These are phyloP conservation scores for Scortechinia acanthostroma DNA, from an alignment of 2,329 filamentous ascomycete species.

Conservation along the genomic window DNA sequence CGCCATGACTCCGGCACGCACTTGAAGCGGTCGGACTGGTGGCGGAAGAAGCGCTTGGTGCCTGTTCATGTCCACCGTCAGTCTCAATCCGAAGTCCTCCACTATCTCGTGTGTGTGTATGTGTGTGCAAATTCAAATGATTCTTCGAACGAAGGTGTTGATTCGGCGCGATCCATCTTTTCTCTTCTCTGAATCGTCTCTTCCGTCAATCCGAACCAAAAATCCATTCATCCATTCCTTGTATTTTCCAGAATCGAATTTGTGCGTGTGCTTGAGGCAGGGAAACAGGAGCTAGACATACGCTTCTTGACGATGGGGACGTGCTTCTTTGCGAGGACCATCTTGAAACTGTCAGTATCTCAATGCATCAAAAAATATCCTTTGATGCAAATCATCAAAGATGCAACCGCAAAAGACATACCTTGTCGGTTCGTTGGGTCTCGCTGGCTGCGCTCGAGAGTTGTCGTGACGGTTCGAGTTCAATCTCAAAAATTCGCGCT, in stretches of 20 bases:
- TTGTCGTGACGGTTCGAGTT: not conserved
- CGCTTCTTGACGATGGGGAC: constrained; percentile 99
- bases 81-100: too few relatives aligned
- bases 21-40: constrained; percentile 96
- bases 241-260: too few relatives aligned
- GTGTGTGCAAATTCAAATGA: too few relatives aligned
- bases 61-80: constrained; percentile 45
- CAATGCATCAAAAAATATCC: not conserved
- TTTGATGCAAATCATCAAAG: too few relatives aligned
- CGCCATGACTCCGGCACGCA: constrained; percentile 86
- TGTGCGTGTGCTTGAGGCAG: constrained; percentile 6
- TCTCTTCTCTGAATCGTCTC: not conserved
- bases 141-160: too few relatives aligned
- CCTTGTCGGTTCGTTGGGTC: constrained; percentile 2
- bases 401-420: too few relatives aligned
- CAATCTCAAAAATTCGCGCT: not conserved
- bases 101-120: too few relatives aligned
- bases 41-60: constrained; percentile 90
- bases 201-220: too few relatives aligned
- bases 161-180: not conserved
- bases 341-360: constrained; percentile 43
- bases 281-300: constrained; percentile 51
- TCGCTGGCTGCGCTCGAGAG: constrained; percentile 2
- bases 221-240: too few relatives aligned
- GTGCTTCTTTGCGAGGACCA: constrained; percentile 99